Percentiles rank a stretch among this genome's conserved stretches.
Evolutionary conservation across 257 asterid genomes (phyloP).

Genomic region (Capsicum pubescens): DNA sequence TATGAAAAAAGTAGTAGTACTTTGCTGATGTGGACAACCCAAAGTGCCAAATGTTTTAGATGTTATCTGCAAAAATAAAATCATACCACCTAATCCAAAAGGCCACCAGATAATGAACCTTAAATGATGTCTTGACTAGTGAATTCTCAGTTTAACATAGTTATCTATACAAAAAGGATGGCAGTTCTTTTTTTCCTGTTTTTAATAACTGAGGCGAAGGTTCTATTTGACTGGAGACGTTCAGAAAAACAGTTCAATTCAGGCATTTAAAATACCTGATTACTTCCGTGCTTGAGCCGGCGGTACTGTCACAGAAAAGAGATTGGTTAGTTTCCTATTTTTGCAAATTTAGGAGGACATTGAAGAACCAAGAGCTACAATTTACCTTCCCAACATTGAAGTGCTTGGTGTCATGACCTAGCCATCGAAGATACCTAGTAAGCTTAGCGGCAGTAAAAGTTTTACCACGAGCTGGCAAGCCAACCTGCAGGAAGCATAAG

Average conservation of each 20-base stretch:
- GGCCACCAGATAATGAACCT: not conserved
- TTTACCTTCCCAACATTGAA: conserved; percentile 98
- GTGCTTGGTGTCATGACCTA: conserved; percentile 99
- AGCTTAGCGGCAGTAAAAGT: conserved; percentile 99
- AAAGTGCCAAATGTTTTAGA: not conserved
- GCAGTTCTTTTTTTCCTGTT: not conserved
- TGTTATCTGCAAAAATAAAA: not conserved
- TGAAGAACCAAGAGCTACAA: conserved; percentile 16
- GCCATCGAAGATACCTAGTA: conserved; percentile 98
- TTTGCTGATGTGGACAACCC: not conserved
- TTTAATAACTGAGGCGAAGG: not conserved
- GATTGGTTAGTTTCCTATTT: not conserved
- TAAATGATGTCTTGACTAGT: not conserved
- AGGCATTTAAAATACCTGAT: conserved; percentile 67
- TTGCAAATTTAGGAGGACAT: conserved; percentile 22
- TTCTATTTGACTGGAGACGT: conserved; percentile 1
- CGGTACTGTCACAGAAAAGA: conserved; percentile 73
- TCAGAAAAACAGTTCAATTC: not conserved
- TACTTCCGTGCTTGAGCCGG: conserved; percentile 92
- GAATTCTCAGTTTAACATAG: not conserved
- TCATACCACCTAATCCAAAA: not conserved
- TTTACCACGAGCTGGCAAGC: conserved; percentile 98
- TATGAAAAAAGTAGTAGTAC: too few relatives aligned
- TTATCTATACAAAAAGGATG: not conserved
- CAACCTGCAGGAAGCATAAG: conserved; percentile 66